phyloP scores from a whole-genome alignment of 129 eudicot species.

The Erigeron canadensis region DNA sequence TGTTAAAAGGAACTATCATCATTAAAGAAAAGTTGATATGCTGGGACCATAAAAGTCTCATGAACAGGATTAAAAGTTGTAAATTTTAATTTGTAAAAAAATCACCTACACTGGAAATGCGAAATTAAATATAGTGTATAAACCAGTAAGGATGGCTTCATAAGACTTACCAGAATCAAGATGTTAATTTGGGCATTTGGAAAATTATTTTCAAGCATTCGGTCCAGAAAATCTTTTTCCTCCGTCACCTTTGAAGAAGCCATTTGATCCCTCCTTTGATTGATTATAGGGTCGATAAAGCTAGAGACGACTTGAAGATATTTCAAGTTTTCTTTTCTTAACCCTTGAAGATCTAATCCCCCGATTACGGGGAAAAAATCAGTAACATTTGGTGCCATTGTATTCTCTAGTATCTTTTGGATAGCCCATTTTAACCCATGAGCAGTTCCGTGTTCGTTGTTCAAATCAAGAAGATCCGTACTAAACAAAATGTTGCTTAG shows the following conservation, averaged over 20 bases:
- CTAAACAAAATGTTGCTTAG: slow-evolving; percentile 27
- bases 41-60: too few relatives aligned
- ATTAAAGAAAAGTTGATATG: too few relatives aligned
- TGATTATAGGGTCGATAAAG: slow-evolving; percentile 24
- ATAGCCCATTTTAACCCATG: slow-evolving; percentile 35
- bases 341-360: slow-evolving; percentile 34
- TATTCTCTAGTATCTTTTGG: slow-evolving; percentile 32
- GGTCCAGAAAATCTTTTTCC: slow-evolving; percentile 40
- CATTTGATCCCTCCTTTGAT: slow-evolving; percentile 22
- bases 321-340: slow-evolving; percentile 13
- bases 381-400: slow-evolving; percentile 35
- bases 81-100: background rate
- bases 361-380: slow-evolving; percentile 40
- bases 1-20: too few relatives aligned
- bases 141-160: background rate
- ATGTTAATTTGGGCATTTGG: slow-evolving; percentile 34
- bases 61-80: too few relatives aligned
- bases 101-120: too few relatives aligned
- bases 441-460: slow-evolving; percentile 12
- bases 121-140: too few relatives aligned
- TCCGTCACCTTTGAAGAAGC: background rate
- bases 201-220: slow-evolving; percentile 36
- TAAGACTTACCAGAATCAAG: slow-evolving; percentile 35
- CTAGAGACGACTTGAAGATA: slow-evolving; percentile 19
- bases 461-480: slow-evolving; percentile 12